Evolutionary conservation across 177 flowering plant species (phyloP), one percentile per base, ranked within the genome.

Genomic region (Vitis hybrid): DNA sequence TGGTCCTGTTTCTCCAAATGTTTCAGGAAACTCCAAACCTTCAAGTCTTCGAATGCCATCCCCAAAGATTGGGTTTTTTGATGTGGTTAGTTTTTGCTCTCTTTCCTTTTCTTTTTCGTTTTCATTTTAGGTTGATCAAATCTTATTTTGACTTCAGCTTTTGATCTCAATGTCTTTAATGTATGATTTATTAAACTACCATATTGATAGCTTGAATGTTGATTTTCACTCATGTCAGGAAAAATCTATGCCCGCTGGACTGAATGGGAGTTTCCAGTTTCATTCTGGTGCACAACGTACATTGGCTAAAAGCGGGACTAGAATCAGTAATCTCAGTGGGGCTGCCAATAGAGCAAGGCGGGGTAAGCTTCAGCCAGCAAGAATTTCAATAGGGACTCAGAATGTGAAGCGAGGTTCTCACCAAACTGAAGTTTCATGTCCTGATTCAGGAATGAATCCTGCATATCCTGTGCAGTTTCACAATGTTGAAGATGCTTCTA

Each of bases 41-140:
- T 73, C 86, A 46, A 73, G 83, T 40, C 80, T 83, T 24, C 71
- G 84, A 52, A 56, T 74, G 78, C 88, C 86, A 61, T 77, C 84
- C 1, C 84, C 84, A 14, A 82, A 82, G 70, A 70, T 81, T 62
- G 88, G 86, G 12, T 79, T 58, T 61, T 81, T 85, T 63, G 88
- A 85, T 69, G 72, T 46, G 81, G 86, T 85, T 14, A 79, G 83
- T 75, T 52, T 46, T 54, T 6, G 13, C 10, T 15, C 64, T 30
- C 2, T 59, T 27, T 50, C 9, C 3, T 52, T 40, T 51, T 52
- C 30, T 15, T 52, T 46, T 13, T 68, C 11, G 1, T 11, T 12
- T 24, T 14, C 21, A 13, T 48, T 16, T 11, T 5, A 11, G 2
- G 24, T 61, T 40, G 9, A 40, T 6, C 5, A 27, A 64, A 56